Conservation (phyloP, 768 basidiomycete genomes). For the Mycena capillaripes region DNA sequence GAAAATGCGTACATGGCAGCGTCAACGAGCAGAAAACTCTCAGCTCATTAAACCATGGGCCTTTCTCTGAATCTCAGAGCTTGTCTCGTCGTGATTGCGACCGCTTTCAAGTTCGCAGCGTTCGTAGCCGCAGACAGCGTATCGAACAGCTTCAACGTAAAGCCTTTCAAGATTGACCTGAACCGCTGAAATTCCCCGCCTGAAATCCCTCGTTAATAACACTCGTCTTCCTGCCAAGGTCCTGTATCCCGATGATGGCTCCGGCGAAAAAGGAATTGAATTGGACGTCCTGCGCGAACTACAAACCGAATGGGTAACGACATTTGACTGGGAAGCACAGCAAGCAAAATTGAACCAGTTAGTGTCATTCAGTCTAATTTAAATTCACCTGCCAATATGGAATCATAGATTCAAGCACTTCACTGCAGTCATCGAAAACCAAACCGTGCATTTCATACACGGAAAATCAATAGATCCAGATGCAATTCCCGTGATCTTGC, state of each 20-base stretch:
- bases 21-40: too few species aligned
- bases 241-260: neutral
- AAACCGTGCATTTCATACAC: conserved; percentile 13
- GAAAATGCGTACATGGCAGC: too few species aligned
- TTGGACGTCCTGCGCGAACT: neutral
- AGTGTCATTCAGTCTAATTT: neutral
- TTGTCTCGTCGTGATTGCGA: too few species aligned
- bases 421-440: conserved; percentile 31
- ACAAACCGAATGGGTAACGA: neutral
- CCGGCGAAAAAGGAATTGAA: neutral
- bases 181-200: neutral
- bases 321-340: conserved; percentile 4
- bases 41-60: too few species aligned
- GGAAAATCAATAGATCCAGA: conserved; percentile 2
- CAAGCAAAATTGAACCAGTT: conserved; percentile 17
- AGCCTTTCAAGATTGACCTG: conserved; percentile 18
- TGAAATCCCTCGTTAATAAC: neutral
- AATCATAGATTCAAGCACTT: conserved; percentile 24
- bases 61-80: too few species aligned
- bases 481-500: conserved; percentile 18
- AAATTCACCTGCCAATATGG: too few species aligned
- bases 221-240: neutral
- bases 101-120: too few species aligned
- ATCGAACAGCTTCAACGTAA: neutral
- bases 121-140: too few species aligned